phyloP scores from a whole-genome alignment of 176 grass and related monocot species.

The Carex scoparia region DNA sequence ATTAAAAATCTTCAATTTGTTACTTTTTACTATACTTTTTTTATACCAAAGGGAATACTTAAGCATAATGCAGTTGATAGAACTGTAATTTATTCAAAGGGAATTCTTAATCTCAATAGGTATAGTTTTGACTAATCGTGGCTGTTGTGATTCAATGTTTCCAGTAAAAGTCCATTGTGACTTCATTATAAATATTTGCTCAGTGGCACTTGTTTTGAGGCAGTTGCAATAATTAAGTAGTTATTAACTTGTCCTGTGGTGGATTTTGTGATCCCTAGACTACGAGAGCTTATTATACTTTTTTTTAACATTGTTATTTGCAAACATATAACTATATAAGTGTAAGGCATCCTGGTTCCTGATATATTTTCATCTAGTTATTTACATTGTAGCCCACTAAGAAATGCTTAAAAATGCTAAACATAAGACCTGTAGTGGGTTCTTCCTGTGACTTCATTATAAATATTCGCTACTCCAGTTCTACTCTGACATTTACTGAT shows the following conservation, averaged over 20 bases:
- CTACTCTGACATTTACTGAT: background rate
- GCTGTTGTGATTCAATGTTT: background rate
- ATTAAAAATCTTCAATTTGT: background rate
- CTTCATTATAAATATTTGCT: too few relatives aligned
- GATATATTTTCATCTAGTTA: background rate
- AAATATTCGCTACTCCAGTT: background rate
- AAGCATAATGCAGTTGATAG: background rate
- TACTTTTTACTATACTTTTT: background rate
- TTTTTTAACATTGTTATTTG: background rate
- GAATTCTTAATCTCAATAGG: background rate
- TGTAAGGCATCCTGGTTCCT: background rate
- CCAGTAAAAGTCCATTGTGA: too few relatives aligned
- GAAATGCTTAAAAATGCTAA: too few relatives aligned
- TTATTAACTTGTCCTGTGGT: background rate
- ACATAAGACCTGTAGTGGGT: background rate
- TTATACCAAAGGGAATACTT: background rate
- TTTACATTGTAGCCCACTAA: too few relatives aligned
- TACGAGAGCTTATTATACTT: background rate
- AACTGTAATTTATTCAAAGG: background rate
- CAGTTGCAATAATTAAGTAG: background rate
- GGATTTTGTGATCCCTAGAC: background rate
- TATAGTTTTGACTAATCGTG: background rate
- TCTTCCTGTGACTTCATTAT: background rate
- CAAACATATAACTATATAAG: background rate
- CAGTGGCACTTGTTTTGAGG: too few relatives aligned